A percentile compares a stretch with the other conserved stretches of the same genome.
Conservation (phyloP, 768 basidiomycete genomes). For the Chalciporus chontae region DNA sequence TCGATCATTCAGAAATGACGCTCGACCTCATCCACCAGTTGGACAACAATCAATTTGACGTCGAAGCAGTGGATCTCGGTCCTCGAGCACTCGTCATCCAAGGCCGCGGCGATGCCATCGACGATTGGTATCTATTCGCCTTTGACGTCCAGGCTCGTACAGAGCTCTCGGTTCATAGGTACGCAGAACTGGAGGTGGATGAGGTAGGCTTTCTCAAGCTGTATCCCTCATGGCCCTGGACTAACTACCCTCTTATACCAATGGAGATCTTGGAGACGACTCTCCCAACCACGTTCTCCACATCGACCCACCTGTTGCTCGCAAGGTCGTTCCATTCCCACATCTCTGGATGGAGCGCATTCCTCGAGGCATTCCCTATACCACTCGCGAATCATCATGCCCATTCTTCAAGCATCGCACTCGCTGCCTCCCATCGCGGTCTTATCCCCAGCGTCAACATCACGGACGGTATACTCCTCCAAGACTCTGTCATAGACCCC, state of each 20-base stretch:
- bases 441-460: conserved; percentile 1
- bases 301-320: conserved; percentile 19
- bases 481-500: conserved; percentile 7
- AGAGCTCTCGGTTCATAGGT: not conserved
- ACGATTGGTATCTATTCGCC: conserved; percentile 1
- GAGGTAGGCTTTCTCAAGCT: not conserved
- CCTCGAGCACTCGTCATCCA: conserved; percentile 13
- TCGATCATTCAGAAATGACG: not conserved
- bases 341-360: conserved; percentile 2
- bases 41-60: not conserved
- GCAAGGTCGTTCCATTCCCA: not conserved
- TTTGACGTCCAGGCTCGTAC: conserved; percentile 17
- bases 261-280: not conserved
- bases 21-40: conserved; percentile 15
- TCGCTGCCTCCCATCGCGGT: conserved; percentile 10
- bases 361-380: conserved; percentile 14
- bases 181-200: not conserved
- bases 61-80: conserved; percentile 9
- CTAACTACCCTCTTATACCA: not conserved
- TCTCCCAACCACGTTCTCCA: conserved; percentile 9
- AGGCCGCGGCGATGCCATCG: not conserved
- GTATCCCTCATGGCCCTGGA: not conserved
- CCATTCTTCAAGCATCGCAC: not conserved
- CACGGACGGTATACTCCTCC: conserved; percentile 4
- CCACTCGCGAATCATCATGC: not conserved